Conservation (phyloP, 1,284 basidiomycete genomes). For the Fomes fomentarius region DNA sequence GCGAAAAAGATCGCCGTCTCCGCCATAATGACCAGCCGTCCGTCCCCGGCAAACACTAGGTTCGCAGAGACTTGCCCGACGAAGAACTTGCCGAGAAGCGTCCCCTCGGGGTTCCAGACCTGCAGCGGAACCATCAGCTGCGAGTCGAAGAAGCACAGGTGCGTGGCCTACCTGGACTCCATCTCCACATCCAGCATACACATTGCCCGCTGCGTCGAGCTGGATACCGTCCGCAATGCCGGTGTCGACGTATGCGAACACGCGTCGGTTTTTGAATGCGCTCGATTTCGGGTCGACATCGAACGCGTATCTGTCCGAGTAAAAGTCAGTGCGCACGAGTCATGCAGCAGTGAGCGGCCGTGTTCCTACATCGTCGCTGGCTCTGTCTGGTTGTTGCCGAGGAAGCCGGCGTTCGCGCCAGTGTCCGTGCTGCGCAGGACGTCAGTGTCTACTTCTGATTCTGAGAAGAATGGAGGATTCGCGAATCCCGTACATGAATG, state of each 20-base stretch:
- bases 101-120: conserved; percentile 68
- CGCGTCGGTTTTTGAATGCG: conserved; percentile 62
- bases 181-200: conserved; percentile 72
- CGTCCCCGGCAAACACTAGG: conserved; percentile 67
- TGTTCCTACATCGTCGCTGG: conserved; percentile 68
- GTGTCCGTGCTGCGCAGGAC: conserved; percentile 51
- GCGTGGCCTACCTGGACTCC: conserved; percentile 59
- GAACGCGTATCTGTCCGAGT: conserved; percentile 60
- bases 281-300: conserved; percentile 66
- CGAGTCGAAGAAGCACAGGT: not conserved
- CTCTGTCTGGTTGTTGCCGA: conserved; percentile 60
- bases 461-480: not conserved
- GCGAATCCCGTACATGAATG: conserved; percentile 57
- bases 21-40: conserved; percentile 66
- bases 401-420: conserved; percentile 48
- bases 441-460: not conserved
- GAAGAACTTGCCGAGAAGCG: conserved; percentile 77
- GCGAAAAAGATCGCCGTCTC: conserved; percentile 71
- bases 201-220: conserved; percentile 64
- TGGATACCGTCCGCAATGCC: conserved; percentile 68
- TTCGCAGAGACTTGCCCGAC: conserved; percentile 61
- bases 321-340: not conserved
- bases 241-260: conserved; percentile 72
- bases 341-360: not conserved
- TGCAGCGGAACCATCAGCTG: conserved; percentile 26